Base-by-base conservation (phyloP, 345 rosid genomes). In the Gynandropsis gynandra region DNA sequence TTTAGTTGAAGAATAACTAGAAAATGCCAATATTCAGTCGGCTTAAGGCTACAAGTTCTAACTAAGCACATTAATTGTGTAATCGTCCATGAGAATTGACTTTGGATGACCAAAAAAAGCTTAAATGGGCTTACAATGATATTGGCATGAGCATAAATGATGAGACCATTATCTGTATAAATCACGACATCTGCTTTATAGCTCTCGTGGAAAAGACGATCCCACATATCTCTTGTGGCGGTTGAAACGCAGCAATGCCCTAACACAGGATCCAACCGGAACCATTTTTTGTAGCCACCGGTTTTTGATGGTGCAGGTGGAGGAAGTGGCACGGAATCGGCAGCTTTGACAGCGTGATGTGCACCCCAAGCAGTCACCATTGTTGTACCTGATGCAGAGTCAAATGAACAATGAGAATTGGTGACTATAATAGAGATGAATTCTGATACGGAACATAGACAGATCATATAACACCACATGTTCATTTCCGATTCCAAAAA, bases 181-280 rank as follows among this genome's bases (percentile, higher is more conserved):
- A 90, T 72, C 0, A 44, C 48, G 31, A 87, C 85, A 52, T 90
- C 90, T 9, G 98, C 83, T 68, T 73, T 76, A 29, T 81, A 82
- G 33, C 83, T 94, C 20, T 69, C 67, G 39, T 79, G 80, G 61
- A 90, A 90, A 49, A 90, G 81, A 29, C 71, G 75, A 47, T 90
- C 96, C 81, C 85, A 90, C 63, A 70, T 13, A 52, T 80, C 73
- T 46, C 58, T 73, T 2, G 83, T 56, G 3, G 72, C 72, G 0
- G 63, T 65, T 0, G 77, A 66, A 36, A 74, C 77, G 17, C 43
- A 48, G 64, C 47, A 41, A 43, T 53, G 17, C 11, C 71, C 70
- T 51, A 63, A 57, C 49, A 55, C 29, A 19, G 31, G 54, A 36
- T 54, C 63, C 33, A 10, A 35, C 18, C 10, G 18, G 1, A 56